A percentile compares a stretch with the other conserved stretches of the same genome.
phyloP scores from a whole-genome alignment of 2,329 filamentous ascomycete species.

The Pyrenophora seminiperda region DNA sequence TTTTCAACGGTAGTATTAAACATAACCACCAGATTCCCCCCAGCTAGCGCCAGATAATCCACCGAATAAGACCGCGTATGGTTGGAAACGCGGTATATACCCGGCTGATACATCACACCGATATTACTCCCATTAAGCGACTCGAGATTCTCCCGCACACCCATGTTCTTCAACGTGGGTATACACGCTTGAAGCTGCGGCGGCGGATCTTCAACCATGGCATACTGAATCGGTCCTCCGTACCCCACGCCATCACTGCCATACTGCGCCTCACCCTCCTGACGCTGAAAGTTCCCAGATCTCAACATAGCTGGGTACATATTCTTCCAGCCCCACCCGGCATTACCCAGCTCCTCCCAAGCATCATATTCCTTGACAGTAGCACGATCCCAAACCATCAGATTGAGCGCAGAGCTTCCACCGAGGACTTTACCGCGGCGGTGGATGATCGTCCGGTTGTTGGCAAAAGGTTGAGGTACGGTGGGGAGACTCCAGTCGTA shows the following conservation, averaged over 20 bases:
- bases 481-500: slow-evolving; percentile 51
- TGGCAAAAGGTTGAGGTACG: slow-evolving; percentile 47
- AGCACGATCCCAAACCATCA: slow-evolving; percentile 43
- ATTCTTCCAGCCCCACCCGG: slow-evolving; percentile 59
- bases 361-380: slow-evolving; percentile 52
- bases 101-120: slow-evolving; percentile 55
- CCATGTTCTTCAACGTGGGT: slow-evolving; percentile 55
- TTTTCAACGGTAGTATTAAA: slow-evolving; percentile 45
- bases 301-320: slow-evolving; percentile 43
- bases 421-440: slow-evolving; percentile 38
- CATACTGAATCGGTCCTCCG: slow-evolving; percentile 37
- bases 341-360: slow-evolving; percentile 63
- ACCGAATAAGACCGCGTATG: slow-evolving; percentile 57
- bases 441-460: slow-evolving; percentile 32
- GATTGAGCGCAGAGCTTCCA: slow-evolving; percentile 44
- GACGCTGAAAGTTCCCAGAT: slow-evolving; percentile 34
- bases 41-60: slow-evolving; percentile 49
- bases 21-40: slow-evolving; percentile 50
- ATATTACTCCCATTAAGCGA: slow-evolving; percentile 58
- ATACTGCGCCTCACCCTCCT: slow-evolving; percentile 25
- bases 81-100: slow-evolving; percentile 54
- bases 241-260: slow-evolving; percentile 31
- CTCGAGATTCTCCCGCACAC: slow-evolving; percentile 48
- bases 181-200: slow-evolving; percentile 52
- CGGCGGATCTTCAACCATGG: slow-evolving; percentile 51